A percentile compares a stretch with the other conserved stretches of the same genome.
Conservation (phyloP, 2,329 filamentous ascomycete species). For the Helotiales sp. region DNA sequence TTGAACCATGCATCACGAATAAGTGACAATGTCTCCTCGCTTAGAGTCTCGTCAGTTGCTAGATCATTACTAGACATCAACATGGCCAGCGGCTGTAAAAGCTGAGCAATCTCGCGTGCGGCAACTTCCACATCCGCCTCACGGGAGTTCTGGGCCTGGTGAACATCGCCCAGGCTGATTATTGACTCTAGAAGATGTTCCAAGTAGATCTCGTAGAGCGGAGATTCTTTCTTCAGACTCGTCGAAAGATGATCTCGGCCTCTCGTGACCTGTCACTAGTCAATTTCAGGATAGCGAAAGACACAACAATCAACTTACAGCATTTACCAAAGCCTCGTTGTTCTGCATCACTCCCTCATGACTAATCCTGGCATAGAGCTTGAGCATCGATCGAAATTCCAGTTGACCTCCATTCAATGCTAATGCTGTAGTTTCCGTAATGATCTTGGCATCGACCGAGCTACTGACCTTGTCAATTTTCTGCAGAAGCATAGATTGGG, state of each 20-base stretch:
- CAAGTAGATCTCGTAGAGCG: conserved; percentile 82
- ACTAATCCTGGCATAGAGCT: conserved; percentile 77
- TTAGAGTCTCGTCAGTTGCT: conserved; percentile 50
- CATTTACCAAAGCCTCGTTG: conserved; percentile 69
- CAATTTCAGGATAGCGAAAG: conserved; percentile 9
- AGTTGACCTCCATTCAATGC: conserved; percentile 77
- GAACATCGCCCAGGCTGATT: conserved; percentile 87
- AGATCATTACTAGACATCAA: conserved; percentile 74
- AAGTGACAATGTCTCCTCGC: conserved; percentile 74
- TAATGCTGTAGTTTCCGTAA: conserved; percentile 79
- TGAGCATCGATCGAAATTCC: conserved; percentile 85
- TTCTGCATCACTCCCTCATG: conserved; percentile 74
- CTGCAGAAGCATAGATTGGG: conserved; percentile 94
- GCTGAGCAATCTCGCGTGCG: conserved; percentile 83
- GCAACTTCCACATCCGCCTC: conserved; percentile 82
- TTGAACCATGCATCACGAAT: conserved; percentile 98
- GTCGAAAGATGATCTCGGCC: conserved; percentile 80
- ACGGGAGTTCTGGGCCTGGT: conserved; percentile 73
- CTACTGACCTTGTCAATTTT: conserved; percentile 87
- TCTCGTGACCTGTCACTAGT: conserved; percentile 63
- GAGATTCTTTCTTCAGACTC: conserved; percentile 69
- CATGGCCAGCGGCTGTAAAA: conserved; percentile 85
- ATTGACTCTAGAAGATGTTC: conserved; percentile 84
- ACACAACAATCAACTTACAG: conserved; percentile 57
- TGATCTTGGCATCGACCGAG: conserved; percentile 81